Conservation (phyloP, 2,329 filamentous ascomycete genomes). For the Colletotrichum chlorophyti region DNA sequence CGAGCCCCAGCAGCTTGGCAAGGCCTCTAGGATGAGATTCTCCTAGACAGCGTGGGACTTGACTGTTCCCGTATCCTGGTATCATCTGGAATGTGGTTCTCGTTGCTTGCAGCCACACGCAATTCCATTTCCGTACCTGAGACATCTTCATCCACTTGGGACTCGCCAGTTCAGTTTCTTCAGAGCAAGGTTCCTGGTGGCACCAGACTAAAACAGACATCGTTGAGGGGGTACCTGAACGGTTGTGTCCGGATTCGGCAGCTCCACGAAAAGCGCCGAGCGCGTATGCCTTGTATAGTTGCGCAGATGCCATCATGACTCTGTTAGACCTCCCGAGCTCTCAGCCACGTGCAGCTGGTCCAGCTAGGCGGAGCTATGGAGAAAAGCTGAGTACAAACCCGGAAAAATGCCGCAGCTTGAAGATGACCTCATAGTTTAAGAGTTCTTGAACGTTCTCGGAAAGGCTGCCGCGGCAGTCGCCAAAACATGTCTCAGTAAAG, state of each 20-base stretch:
- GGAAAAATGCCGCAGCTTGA: no score
- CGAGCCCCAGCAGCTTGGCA: background rate
- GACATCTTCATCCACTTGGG: background rate
- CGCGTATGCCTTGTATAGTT: background rate
- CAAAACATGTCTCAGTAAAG: no score
- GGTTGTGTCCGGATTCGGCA: constrained; percentile 10
- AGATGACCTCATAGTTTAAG: no score
- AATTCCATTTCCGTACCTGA: constrained; percentile 11
- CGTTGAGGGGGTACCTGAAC: constrained; percentile 4
- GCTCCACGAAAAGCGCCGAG: background rate
- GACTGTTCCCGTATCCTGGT: constrained; percentile 7
- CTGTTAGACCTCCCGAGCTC: background rate
- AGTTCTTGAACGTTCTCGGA: no score
- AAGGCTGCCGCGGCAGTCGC: no score
- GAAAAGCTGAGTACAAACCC: no score
- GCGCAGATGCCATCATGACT: background rate
- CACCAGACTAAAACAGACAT: background rate
- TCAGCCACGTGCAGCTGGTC: background rate
- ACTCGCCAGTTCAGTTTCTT: background rate
- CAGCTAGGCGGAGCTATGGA: background rate
- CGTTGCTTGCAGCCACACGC: constrained; percentile 16
- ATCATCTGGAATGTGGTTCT: constrained; percentile 11
- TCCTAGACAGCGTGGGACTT: no score
- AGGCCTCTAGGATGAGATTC: no score
- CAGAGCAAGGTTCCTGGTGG: background rate